phyloP scores from a whole-genome alignment of 129 eudicot species.

The Heracleum sosnowskyi region DNA sequence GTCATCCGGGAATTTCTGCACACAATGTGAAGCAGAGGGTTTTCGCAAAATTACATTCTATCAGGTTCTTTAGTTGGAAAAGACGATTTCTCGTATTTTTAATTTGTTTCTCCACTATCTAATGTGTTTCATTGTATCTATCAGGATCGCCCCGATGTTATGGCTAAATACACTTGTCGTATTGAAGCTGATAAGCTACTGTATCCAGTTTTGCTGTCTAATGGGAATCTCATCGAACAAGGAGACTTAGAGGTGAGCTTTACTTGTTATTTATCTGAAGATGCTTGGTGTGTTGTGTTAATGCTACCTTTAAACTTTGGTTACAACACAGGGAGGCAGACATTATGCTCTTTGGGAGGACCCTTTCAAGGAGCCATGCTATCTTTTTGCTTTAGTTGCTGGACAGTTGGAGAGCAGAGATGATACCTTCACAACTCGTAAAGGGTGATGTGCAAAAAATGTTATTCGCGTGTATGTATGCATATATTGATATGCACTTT shows the following conservation, averaged over 20 bases:
- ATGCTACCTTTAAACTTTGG: background rate
- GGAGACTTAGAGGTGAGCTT: conserved; percentile 89
- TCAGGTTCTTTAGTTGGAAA: too few relatives aligned
- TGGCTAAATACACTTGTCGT: conserved; percentile 91
- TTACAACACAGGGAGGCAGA: conserved; percentile 56
- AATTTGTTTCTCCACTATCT: background rate
- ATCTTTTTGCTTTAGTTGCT: conserved; percentile 94
- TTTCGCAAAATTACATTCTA: too few relatives aligned
- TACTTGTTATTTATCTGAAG: background rate
- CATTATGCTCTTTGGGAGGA: conserved; percentile 94
- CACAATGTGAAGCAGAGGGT: too few relatives aligned
- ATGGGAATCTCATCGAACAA: conserved; percentile 84
- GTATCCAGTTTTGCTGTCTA: conserved; percentile 78
- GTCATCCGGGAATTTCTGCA: too few relatives aligned
- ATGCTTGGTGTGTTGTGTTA: background rate
- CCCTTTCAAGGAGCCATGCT: conserved; percentile 81
- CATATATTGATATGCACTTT: too few relatives aligned
- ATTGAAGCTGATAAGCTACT: conserved; percentile 83
- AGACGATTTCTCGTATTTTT: too few relatives aligned
- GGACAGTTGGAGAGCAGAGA: conserved; percentile 86
- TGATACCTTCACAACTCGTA: conserved; percentile 52
- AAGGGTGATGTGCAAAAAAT: too few relatives aligned
- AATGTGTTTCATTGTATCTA: background rate
- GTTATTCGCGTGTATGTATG: too few relatives aligned
- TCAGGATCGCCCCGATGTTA: conserved; percentile 94